These are phyloP conservation scores for Botryobasidium botryosum DNA, from an alignment of 768 basidiomycete species.

Conservation along the genomic window DNA sequence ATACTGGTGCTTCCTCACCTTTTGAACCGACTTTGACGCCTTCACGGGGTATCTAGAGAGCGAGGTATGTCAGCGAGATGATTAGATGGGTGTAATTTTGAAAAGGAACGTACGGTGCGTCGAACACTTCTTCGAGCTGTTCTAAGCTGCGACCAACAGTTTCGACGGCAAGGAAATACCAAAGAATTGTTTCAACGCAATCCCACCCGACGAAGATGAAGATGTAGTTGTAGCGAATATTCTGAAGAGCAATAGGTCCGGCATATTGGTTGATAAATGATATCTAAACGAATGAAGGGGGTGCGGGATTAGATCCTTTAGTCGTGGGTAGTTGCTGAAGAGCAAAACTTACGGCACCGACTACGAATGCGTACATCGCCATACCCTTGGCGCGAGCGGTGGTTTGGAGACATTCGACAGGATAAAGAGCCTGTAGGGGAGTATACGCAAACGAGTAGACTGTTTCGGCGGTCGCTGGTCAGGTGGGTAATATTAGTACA, in stretches of 20 bases:
- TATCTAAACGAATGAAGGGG: not conserved
- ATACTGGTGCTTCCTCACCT: no score
- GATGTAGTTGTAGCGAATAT: constrained; percentile 24
- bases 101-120: constrained; percentile 7
- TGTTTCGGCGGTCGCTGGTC: not conserved
- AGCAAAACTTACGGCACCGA: constrained; percentile 23
- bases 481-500: not conserved
- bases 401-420: constrained; percentile 37
- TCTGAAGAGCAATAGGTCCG: constrained; percentile 26
- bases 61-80: no score
- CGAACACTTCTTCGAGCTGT: constrained; percentile 23
- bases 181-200: constrained; percentile 14
- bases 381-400: constrained; percentile 47
- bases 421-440: constrained; percentile 40
- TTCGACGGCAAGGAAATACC: constrained; percentile 17
- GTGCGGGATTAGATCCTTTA: no score
- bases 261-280: constrained; percentile 34
- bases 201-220: constrained; percentile 19
- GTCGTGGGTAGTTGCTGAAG: no score
- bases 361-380: constrained; percentile 28
- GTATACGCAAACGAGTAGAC: constrained; percentile 38
- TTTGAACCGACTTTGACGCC: no score
- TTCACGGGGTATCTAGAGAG: no score
- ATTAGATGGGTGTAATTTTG: no score
- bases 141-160: constrained; percentile 19